Conservation (phyloP, 345 rosid species). For the Schrenkiella parvula region DNA sequence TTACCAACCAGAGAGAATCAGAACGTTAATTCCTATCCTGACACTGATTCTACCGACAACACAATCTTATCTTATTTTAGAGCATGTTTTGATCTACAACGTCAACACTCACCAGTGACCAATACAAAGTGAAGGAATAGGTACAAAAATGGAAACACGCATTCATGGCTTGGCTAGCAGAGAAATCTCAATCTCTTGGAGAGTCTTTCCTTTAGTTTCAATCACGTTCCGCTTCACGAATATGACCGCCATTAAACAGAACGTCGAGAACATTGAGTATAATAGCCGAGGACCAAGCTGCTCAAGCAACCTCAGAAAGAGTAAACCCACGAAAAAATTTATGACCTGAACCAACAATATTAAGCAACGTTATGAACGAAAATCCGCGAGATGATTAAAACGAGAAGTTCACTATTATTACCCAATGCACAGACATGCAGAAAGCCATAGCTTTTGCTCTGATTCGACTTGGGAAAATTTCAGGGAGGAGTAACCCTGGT, state of each 20-base stretch:
- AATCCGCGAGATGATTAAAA: not conserved
- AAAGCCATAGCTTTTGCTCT: constrained; percentile 97
- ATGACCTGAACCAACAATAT: constrained; percentile 49
- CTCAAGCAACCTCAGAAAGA: constrained; percentile 81
- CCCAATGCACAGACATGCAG: constrained; percentile 99
- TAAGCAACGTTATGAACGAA: not conserved
- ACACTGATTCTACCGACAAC: not conserved
- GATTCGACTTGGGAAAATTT: constrained; percentile 83
- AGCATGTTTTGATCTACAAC: not conserved
- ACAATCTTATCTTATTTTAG: not conserved
- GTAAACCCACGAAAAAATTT: constrained; percentile 93
- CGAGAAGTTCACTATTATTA: constrained; percentile 31
- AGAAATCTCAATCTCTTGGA: constrained; percentile 95
- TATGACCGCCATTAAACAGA: constrained; percentile 78
- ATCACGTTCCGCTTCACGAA: constrained; percentile 79
- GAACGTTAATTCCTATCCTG: no score
- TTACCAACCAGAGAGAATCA: no score
- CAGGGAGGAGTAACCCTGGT: constrained; percentile 92
- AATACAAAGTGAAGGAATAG: not conserved
- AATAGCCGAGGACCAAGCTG: constrained; percentile 72
- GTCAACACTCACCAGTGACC: not conserved
- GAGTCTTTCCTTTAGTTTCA: constrained; percentile 97
- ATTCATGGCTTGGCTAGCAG: constrained; percentile 45
- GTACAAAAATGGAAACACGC: not conserved
- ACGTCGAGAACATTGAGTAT: constrained; percentile 69